Conservation (phyloP, 345 rosid species). For the Populus simonii region DNA sequence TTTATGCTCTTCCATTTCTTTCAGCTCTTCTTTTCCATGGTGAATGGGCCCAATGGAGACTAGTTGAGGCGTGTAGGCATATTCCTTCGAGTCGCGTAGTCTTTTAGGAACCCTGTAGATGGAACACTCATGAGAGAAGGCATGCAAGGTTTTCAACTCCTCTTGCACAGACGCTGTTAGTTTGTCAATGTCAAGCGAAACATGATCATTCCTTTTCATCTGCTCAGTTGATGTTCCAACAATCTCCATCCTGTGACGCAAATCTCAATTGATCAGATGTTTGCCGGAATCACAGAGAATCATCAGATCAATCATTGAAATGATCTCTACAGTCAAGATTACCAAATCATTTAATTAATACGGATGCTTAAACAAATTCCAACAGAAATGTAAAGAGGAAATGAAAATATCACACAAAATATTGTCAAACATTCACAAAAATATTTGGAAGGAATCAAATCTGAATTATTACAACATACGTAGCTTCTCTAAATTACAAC, state of each 20-base stretch:
- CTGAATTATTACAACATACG: too few relatives aligned
- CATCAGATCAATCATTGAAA: too few relatives aligned
- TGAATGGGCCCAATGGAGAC: slow-evolving; percentile 20
- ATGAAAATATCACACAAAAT: too few relatives aligned
- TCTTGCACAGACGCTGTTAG: background rate
- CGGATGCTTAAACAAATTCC: background rate
- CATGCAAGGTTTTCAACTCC: background rate
- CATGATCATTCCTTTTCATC: background rate
- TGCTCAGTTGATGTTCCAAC: too few relatives aligned
- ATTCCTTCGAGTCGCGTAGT: slow-evolving; percentile 1
- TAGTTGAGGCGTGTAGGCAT: slow-evolving; percentile 12
- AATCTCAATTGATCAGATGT: too few relatives aligned
- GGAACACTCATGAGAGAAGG: background rate
- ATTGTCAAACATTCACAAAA: too few relatives aligned
- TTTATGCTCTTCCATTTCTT: slow-evolving; percentile 18
- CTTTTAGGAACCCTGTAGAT: slow-evolving; percentile 20
- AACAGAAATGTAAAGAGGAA: too few relatives aligned
- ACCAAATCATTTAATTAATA: too few relatives aligned
- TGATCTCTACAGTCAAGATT: too few relatives aligned
- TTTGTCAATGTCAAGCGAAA: background rate
- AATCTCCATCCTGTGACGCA: too few relatives aligned
- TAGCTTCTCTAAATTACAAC: background rate
- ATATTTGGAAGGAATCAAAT: background rate
- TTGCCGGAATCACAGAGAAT: too few relatives aligned
- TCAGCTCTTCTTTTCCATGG: slow-evolving; percentile 5